Evolutionary conservation across 345 rosid species (phyloP).

Genomic region (Arabidopsis suecica): DNA sequence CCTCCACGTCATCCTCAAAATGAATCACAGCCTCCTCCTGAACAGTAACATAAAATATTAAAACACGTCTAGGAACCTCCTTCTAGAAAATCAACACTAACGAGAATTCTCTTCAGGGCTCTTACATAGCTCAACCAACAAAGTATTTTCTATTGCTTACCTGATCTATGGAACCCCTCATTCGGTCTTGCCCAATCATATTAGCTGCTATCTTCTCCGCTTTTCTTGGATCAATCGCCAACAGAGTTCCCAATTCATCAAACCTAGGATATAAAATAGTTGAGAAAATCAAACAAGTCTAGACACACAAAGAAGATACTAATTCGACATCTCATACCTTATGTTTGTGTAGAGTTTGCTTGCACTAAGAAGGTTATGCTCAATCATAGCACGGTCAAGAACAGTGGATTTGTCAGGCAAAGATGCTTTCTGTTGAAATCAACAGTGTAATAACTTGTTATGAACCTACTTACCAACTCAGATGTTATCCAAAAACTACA

Average conservation of each 20-base stretch:
- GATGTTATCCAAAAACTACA: constrained; percentile 18
- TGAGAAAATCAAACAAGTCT: background rate
- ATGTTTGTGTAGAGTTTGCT: constrained; percentile 97
- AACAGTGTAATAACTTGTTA: constrained; percentile 27
- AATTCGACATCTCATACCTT: constrained; percentile 53
- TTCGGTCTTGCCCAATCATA: constrained; percentile 94
- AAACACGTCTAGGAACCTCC: constrained; percentile 12
- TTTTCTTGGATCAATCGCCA: constrained; percentile 94
- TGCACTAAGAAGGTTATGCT: constrained; percentile 96
- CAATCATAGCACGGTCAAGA: constrained; percentile 97
- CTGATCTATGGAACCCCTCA: constrained; percentile 99
- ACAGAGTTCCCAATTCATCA: constrained; percentile 93
- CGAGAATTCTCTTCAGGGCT: background rate
- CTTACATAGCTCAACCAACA: background rate
- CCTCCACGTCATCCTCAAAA: constrained; percentile 94
- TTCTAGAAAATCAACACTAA: background rate
- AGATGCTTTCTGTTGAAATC: constrained; percentile 74
- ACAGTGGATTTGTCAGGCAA: constrained; percentile 95
- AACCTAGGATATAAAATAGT: constrained; percentile 56
- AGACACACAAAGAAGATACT: background rate
- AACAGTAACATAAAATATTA: constrained; percentile 8
- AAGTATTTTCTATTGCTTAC: constrained; percentile 38
- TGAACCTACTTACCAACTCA: background rate
- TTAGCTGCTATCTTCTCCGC: constrained; percentile 99
- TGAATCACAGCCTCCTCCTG: constrained; percentile 98